Percentiles rank a stretch among this genome's conserved stretches.
Conservation (phyloP, 345 rosid genomes). For the Excoecaria cochinchinensis region DNA sequence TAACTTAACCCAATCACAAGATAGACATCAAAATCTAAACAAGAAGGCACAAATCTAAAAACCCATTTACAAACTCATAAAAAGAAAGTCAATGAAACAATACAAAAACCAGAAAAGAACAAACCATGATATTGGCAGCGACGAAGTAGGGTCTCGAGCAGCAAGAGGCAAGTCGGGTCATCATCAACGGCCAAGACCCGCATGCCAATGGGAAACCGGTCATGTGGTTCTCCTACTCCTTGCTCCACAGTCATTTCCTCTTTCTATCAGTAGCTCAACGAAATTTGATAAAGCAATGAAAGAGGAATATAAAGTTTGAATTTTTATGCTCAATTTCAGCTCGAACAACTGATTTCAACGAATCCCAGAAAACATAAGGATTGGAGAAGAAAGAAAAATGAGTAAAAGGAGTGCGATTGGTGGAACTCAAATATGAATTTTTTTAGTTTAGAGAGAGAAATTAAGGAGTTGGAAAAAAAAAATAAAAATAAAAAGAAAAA, state of each 20-base stretch:
- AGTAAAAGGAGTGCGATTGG: conserved; percentile 10
- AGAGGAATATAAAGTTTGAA: not conserved
- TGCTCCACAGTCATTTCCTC: conserved; percentile 52
- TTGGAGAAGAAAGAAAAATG: not conserved
- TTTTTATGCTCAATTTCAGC: not conserved
- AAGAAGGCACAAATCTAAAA: conserved; percentile 12
- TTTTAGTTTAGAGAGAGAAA: conserved; percentile 16
- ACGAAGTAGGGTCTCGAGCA: conserved; percentile 60
- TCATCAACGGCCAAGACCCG: conserved; percentile 85
- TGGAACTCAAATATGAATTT: conserved; percentile 10
- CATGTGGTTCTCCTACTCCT: conserved; percentile 32
- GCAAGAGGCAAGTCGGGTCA: conserved; percentile 62
- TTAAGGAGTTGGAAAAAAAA: conserved; percentile 2
- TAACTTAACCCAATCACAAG: not conserved
- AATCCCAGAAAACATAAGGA: conserved; percentile 27
- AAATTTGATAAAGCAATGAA: conserved; percentile 5
- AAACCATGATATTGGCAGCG: conserved; percentile 64
- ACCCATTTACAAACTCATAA: conserved; percentile 16
- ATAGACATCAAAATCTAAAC: not conserved
- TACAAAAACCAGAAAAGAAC: conserved; percentile 4
- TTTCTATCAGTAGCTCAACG: not conserved
- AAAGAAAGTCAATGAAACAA: conserved; percentile 10
- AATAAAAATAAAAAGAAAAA: not conserved
- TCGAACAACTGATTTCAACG: conserved; percentile 3
- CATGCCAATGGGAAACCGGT: conserved; percentile 72